Evolutionary conservation across 2,329 filamentous ascomycete species (phyloP), one percentile per base, ranked within the genome.

Genomic region (Neonectria magnoliae): DNA sequence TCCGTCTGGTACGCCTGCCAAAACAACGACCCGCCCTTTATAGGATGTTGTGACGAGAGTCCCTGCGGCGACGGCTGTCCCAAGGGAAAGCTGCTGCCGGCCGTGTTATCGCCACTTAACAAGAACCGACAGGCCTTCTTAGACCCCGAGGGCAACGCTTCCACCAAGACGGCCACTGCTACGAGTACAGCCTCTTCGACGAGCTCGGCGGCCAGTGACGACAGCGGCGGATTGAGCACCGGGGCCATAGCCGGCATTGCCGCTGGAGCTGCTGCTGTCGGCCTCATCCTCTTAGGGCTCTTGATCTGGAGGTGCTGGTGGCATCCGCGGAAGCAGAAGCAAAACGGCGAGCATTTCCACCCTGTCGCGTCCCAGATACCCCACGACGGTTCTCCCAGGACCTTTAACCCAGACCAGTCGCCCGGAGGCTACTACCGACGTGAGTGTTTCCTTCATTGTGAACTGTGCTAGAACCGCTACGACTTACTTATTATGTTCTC

Each of bases 41-140:
- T 82, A 22, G 81, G 81, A 20, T 83, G 81, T 69, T 83, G 81
- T 55, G 29, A 59, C 4, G 60, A 66, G 42, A 69, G 73, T 27
- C 66, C 73, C 9, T 78, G 76, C 45, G 48, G 0, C 8, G 41
- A 45, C 3, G 62, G 47, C 2, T 74, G 72, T 25, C 52, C 71
- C 5, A 60, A 60, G 25, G 13, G 41, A 29, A 65, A 55, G 11
- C 36, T 74, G 14, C 57, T 60, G 2, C 60, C 69, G 9, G 60
- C 72, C 25, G 65, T 57, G 10, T 55, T 74, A 1, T 67, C 71
- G 1, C 33, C 33, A 36, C 22, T 38, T 9, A 60, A 62, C 29
- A 62, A 60, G 13, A 70, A 69, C 59, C 64, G 52, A 22, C 56
- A 61, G 14, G 31, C 64, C 10, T 69, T 74, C 7, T 67, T 74